Evolutionary conservation across 1,284 basidiomycete genomes (phyloP).

Genomic region (Trichosporon faecale): DNA sequence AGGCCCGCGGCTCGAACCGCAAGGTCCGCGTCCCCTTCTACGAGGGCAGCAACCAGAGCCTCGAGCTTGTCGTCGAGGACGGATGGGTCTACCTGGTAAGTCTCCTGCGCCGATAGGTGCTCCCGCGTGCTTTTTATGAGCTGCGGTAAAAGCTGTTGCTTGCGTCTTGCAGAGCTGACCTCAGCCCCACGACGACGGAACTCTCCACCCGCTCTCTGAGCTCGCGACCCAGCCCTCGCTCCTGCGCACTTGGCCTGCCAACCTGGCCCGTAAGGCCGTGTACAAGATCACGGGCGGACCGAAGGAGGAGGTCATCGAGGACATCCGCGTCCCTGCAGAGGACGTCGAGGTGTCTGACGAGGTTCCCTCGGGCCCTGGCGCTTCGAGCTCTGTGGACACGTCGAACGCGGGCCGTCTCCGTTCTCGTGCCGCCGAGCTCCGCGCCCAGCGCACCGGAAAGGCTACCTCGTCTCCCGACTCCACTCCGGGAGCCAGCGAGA

Average conservation of each 20-base stretch:
- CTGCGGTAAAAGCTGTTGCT: neutral
- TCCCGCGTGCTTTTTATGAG: too few relatives aligned
- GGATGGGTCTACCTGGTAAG: conserved; percentile 49
- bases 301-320: conserved; percentile 25
- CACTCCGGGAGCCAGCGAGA: neutral
- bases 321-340: conserved; percentile 18
- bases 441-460: conserved; percentile 15
- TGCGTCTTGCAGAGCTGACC: conserved; percentile 14
- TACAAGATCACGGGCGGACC: conserved; percentile 22
- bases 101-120: conserved; percentile 3
- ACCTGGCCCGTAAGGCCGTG: conserved; percentile 24
- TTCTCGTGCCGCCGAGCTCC: conserved; percentile 27
- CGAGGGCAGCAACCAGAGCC: conserved; percentile 38
- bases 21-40: conserved; percentile 51
- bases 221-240: conserved; percentile 40
- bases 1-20: conserved; percentile 62
- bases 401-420: conserved; percentile 8
- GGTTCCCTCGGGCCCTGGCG: neutral
- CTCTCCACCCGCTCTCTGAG: conserved; percentile 38
- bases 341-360: conserved; percentile 22
- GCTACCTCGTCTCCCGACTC: neutral
- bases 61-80: conserved; percentile 49
- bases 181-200: conserved; percentile 48
- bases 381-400: neutral
- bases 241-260: conserved; percentile 45